Base-by-base conservation (phyloP, 2,329 filamentous ascomycete species). In the Ophiocordyceps robertsii region DNA sequence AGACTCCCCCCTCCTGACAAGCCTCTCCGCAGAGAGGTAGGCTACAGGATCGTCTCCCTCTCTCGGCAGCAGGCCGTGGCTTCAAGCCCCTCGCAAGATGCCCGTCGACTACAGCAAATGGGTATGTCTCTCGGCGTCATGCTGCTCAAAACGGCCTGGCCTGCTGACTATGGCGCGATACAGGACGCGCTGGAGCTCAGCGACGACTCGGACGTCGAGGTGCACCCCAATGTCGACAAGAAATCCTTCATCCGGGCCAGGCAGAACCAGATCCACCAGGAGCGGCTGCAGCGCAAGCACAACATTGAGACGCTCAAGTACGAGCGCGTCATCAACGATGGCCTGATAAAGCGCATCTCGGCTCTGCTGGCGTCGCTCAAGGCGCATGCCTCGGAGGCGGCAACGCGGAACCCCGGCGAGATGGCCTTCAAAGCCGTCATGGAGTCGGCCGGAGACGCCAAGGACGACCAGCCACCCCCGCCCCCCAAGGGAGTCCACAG, bases 201-300 rank as follows among this genome's bases (percentile, higher is more conserved):
- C 57, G 92, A 98, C 65, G 92, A 98, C 66, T 95, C 88, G 41
- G 92, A 98, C 57, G 82, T 98, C 55, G 92, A 98, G 67, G 92
- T 96, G 41, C 92, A 98, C 64, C 92, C 92, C 46, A 98, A 98
- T 60, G 92, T 98, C 60, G 92, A 98, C 69, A 98, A 98, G 65
- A 79, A 83, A 41, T 96, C 90, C 47, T 98, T 98, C 65, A 98
- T 98, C 62, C 86, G 90, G 51, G 93, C 92, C 50, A 98, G 98
- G 67, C 92, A 96, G 68, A 83, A 81, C 54, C 89, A 98, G 66
- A 98, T 98, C 55, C 92, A 98, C 63, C 80, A 89, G 57, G 83
- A 95, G 60, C 82, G 92, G 43, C 72, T 80, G 51, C 83, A 93
- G 56, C 82, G 92, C 44, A 86, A 84, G 59, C 80, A 84, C 54